A percentile compares a stretch with the other conserved stretches of the same genome.
Conservation (phyloP, 768 basidiomycete genomes). For the Dioszegia crocea region DNA sequence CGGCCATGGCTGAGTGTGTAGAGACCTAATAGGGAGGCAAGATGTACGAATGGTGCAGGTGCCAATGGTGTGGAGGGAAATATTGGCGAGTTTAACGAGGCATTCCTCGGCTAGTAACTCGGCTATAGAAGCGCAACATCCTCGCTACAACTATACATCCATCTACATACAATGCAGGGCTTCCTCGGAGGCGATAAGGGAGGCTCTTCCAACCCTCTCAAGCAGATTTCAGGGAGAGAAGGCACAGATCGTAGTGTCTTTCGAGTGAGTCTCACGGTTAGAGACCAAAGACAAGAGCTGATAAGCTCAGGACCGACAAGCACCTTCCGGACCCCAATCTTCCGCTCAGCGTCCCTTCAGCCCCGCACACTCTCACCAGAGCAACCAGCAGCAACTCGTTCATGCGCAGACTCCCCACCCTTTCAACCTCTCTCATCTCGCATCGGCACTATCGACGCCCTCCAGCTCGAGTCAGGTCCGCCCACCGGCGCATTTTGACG, state of each 20-base stretch:
- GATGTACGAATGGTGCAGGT: neutral
- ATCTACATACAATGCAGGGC: slow-evolving; percentile 37
- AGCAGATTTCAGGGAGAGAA: slow-evolving; percentile 82
- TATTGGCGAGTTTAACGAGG: neutral
- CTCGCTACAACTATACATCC: neutral
- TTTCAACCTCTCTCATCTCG: slow-evolving; percentile 38
- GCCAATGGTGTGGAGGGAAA: neutral
- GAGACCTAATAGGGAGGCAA: neutral
- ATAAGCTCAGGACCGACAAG: slow-evolving; percentile 9
- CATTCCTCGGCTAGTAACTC: neutral
- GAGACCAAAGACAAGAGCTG: neutral
- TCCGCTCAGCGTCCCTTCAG: slow-evolving; percentile 7
- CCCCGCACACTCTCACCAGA: neutral
- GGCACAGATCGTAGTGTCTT: slow-evolving; percentile 84
- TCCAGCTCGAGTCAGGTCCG: slow-evolving; percentile 13
- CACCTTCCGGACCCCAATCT: slow-evolving; percentile 8
- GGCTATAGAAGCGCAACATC: no score
- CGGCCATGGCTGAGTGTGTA: slow-evolving; percentile 1
- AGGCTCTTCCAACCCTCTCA: slow-evolving; percentile 77
- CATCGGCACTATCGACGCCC: slow-evolving; percentile 21
- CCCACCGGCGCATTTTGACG: slow-evolving; percentile 24
- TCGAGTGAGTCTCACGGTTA: slow-evolving; percentile 56
- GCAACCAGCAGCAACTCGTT: slow-evolving; percentile 3
- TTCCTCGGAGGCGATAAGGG: slow-evolving; percentile 71
- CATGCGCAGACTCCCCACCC: slow-evolving; percentile 30